Percentiles rank a stretch among this genome's conserved stretches.
phyloP scores from a whole-genome alignment of 2,329 filamentous ascomycete species.

The Fusarium avenaceum region DNA sequence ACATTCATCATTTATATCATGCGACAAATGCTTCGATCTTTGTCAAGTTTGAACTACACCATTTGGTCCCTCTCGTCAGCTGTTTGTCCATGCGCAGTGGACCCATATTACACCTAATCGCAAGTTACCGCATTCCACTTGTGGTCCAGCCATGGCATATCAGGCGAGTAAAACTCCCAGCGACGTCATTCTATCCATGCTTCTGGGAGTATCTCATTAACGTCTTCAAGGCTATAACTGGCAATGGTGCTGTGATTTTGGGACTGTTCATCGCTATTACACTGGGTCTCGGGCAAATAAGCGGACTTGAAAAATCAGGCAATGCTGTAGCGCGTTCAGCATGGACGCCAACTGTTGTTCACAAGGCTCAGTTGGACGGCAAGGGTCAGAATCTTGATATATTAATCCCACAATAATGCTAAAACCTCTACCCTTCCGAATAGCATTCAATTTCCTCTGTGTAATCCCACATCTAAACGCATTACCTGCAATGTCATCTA shows the following conservation, averaged over 20 bases:
- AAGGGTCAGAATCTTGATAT: fast-evolving
- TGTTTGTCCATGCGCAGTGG: background rate
- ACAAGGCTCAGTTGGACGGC: too few relatives aligned
- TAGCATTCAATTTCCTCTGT: too few relatives aligned
- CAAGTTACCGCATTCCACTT: slow-evolving; percentile 40
- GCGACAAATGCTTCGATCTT: background rate
- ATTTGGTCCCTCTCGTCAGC: slow-evolving; percentile 23
- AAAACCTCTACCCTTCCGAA: too few relatives aligned
- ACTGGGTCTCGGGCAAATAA: slow-evolving; percentile 1
- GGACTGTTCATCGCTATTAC: slow-evolving; percentile 20
- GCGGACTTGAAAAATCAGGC: too few relatives aligned
- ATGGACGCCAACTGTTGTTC: too few relatives aligned
- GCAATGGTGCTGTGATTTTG: slow-evolving; percentile 1
- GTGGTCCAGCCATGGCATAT: slow-evolving; percentile 23
- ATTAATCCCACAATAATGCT: background rate
- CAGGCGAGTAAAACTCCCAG: background rate
- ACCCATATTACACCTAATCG: slow-evolving; percentile 38
- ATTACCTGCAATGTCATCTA: slow-evolving; percentile 25
- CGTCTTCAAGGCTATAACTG: background rate
- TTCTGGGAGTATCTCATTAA: slow-evolving; percentile 1
- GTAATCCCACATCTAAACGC: background rate
- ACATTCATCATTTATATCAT: background rate
- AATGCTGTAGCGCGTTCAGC: too few relatives aligned
- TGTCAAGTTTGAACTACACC: background rate
- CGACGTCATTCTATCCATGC: slow-evolving; percentile 32